phyloP scores from a whole-genome alignment of 2,329 filamentous ascomycete genomes.

The Talaromyces amestolkiae region DNA sequence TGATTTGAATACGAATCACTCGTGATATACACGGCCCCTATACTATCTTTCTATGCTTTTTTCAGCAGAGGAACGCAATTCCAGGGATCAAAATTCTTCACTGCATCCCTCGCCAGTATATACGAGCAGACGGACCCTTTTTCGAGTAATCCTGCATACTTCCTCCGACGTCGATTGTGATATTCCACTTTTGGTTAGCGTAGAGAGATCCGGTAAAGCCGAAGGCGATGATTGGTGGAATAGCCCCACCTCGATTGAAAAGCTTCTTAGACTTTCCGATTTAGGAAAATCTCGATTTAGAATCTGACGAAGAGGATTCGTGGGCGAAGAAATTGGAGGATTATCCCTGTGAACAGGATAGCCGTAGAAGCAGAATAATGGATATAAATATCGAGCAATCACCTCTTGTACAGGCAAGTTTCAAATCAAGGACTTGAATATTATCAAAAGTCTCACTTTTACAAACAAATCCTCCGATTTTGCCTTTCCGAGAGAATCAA shows the following conservation, averaged over 20 bases:
- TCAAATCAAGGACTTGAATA: neutral
- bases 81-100: neutral
- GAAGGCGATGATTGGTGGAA: neutral
- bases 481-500: neutral
- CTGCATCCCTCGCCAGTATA: neutral
- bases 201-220: fast-evolving
- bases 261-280: neutral
- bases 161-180: neutral
- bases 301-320: neutral
- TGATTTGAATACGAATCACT: neutral
- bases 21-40: neutral
- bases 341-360: neutral
- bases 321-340: neutral
- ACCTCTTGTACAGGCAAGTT: neutral
- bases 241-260: neutral
- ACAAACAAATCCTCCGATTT: no score
- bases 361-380: neutral
- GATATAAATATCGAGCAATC: neutral
- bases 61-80: neutral
- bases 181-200: neutral
- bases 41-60: neutral
- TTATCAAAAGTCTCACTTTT: no score
- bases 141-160: neutral
- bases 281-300: neutral
- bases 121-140: neutral